phyloP scores from a whole-genome alignment of 495 filamentous ascomycete species.

The Penicillium psychrofluorescens region DNA sequence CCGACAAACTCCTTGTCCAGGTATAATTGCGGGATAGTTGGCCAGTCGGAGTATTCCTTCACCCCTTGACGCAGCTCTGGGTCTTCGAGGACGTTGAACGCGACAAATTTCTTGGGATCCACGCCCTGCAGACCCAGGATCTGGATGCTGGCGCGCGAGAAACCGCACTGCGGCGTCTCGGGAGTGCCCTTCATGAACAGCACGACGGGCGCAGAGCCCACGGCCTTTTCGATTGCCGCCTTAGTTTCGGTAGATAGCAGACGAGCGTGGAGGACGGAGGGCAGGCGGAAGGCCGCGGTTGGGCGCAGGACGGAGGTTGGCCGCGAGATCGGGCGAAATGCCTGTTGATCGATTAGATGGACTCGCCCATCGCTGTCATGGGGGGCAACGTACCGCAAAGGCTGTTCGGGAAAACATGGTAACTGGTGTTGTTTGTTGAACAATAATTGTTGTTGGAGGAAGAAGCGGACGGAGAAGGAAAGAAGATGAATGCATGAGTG shows the following conservation, averaged over 20 bases:
- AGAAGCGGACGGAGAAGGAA: neutral
- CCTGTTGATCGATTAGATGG: constrained; percentile 10
- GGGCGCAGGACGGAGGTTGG: constrained; percentile 15
- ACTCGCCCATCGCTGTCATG: neutral
- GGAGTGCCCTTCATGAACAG: constrained; percentile 99
- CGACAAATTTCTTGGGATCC: constrained; percentile 91
- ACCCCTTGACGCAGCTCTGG: constrained; percentile 80
- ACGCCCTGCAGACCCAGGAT: constrained; percentile 92
- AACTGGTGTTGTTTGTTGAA: too few relatives aligned
- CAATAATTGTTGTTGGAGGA: neutral
- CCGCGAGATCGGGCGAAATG: constrained; percentile 30
- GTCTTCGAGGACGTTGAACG: constrained; percentile 95
- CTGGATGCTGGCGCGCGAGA: constrained; percentile 91
- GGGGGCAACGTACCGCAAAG: constrained; percentile 22
- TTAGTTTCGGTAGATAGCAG: constrained; percentile 70
- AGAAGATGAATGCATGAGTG: neutral
- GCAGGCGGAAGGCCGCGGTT: constrained; percentile 19
- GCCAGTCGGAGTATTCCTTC: constrained; percentile 98
- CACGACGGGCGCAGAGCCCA: constrained; percentile 79
- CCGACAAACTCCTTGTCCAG: constrained; percentile 93
- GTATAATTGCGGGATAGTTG: constrained; percentile 95
- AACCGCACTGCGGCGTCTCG: constrained; percentile 95
- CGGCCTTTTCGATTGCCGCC: constrained; percentile 79
- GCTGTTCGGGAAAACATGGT: constrained; percentile 34
- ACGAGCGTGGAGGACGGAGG: constrained; percentile 42